A percentile compares a stretch with the other conserved stretches of the same genome.
phyloP scores from a whole-genome alignment of 345 rosid genomes.

The Citrus reticulata region DNA sequence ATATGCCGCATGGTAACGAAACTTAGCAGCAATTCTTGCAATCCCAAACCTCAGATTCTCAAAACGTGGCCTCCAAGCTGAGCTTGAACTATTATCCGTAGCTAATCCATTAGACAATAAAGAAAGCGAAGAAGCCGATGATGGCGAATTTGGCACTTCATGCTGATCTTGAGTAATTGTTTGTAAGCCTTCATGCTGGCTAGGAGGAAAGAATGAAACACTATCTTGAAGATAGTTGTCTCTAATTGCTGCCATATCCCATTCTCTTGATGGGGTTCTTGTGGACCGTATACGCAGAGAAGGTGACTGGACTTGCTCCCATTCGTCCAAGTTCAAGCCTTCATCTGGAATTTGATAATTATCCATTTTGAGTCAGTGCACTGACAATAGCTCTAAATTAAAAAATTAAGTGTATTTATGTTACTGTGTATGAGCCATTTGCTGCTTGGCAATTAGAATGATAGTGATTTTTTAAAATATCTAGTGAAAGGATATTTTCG shows the following conservation, averaged over 20 bases:
- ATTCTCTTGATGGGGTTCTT: background rate
- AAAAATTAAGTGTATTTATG: background rate
- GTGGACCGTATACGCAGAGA: background rate
- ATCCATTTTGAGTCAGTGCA: slow-evolving; percentile 17
- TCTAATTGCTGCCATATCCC: slow-evolving; percentile 6
- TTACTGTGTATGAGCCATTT: background rate
- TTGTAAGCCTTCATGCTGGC: slow-evolving; percentile 30
- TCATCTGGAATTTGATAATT: slow-evolving; percentile 9
- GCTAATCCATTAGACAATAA: background rate
- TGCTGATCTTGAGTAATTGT: background rate
- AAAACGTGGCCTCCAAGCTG: background rate
- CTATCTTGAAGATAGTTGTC: slow-evolving; percentile 10
- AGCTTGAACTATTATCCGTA: background rate
- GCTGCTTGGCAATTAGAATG: background rate
- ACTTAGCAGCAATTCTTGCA: slow-evolving; percentile 22
- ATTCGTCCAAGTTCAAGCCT: slow-evolving; percentile 33
- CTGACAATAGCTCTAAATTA: background rate
- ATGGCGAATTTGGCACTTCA: background rate
- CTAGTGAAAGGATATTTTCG: background rate
- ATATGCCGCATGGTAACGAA: slow-evolving; percentile 3
- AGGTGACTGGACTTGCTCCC: slow-evolving; percentile 35
- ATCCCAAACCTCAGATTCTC: slow-evolving; percentile 19
- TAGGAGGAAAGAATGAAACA: slow-evolving; percentile 33
- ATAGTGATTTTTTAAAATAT: background rate
- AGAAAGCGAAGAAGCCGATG: slow-evolving; percentile 14